Base-by-base conservation (phyloP, 2,329 filamentous ascomycete genomes). In the Fusarium pseudograminearum region DNA sequence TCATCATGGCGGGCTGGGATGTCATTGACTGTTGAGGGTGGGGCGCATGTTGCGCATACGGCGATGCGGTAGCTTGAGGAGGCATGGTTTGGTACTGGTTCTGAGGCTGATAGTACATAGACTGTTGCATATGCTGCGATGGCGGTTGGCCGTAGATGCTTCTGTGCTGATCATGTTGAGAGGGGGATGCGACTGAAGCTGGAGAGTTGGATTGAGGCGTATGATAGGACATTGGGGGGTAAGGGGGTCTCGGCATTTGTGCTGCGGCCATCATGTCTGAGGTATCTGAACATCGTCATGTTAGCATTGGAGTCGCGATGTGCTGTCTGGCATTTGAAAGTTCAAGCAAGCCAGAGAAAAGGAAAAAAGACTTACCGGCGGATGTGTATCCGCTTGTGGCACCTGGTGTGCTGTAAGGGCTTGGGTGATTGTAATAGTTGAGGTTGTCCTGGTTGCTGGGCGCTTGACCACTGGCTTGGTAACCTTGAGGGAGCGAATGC, bases 121-220 rank as follows among this genome's bases (percentile, higher is more conserved):
- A 85, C 76, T 89, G 90, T 72, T 92, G 92, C 73, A 93, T 87
- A 80, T 97, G 88, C 79, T 96, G 93, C 58, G 91, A 89, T 38
- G 90, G 83, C 52, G 91, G 91, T 75, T 94, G 92, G 36, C 89
- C 91, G 80, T 98, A 98, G 78, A 98, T 88, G 75, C 89, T 91
- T 73, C 94, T 87, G 82, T 97, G 93, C 77, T 95, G 93, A 77
- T 98, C 95, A 81, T 97, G 94, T 59, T 90, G 87, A 61, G 94
- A 93, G 24, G 93, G 91, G 34, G 95, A 98, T 69, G 94, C 92
- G 74, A 98, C 94, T 52, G 94, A 97, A 40, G 93, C 93, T 50
- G 95, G 95, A 57, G 95, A 97, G 81, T 95, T 97, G 59, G 94
- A 97, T 83, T 98, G 94, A 57, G 94, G 94, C 20, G 94, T 97